Conservation (phyloP, 1,284 basidiomycete species). For the Cryptococcus jaspeensis region DNA sequence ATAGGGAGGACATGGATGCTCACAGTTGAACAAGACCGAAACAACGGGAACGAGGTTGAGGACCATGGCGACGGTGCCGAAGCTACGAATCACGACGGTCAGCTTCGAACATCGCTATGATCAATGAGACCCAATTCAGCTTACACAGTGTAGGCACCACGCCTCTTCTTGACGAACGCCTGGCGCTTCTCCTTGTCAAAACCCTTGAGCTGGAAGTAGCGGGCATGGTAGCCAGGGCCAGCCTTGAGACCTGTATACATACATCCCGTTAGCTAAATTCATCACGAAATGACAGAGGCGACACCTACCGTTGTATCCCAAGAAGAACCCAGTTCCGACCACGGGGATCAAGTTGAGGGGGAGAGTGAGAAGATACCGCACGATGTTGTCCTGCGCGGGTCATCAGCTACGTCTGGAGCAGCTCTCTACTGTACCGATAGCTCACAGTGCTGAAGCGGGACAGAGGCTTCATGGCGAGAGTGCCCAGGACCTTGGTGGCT, state of each 20-base stretch:
- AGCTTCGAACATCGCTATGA: neutral
- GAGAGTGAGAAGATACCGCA: slow-evolving; percentile 51
- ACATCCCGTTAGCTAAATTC: neutral
- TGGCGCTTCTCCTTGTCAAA: slow-evolving; percentile 45
- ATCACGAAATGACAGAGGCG: neutral
- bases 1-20: slow-evolving; percentile 30
- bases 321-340: slow-evolving; percentile 65
- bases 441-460: slow-evolving; percentile 40
- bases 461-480: slow-evolving; percentile 47
- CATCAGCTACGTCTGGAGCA: neutral
- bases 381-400: slow-evolving; percentile 37
- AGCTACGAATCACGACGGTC: slow-evolving; percentile 55
- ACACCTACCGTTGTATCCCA: slow-evolving; percentile 46
- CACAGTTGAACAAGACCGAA: slow-evolving; percentile 57
- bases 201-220: slow-evolving; percentile 69
- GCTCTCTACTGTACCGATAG: too few species aligned
- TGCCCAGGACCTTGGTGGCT: slow-evolving; percentile 45
- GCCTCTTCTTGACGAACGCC: slow-evolving; percentile 53
- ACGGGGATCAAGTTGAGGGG: slow-evolving; percentile 64
- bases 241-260: slow-evolving; percentile 51
- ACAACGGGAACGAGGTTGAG: slow-evolving; percentile 65
- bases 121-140: too few species aligned
- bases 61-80: slow-evolving; percentile 62
- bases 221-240: slow-evolving; percentile 63
- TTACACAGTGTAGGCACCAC: slow-evolving; percentile 59